Evolutionary conservation across 2,329 filamentous ascomycete species (phyloP).

Genomic region (Microsporum canis): DNA sequence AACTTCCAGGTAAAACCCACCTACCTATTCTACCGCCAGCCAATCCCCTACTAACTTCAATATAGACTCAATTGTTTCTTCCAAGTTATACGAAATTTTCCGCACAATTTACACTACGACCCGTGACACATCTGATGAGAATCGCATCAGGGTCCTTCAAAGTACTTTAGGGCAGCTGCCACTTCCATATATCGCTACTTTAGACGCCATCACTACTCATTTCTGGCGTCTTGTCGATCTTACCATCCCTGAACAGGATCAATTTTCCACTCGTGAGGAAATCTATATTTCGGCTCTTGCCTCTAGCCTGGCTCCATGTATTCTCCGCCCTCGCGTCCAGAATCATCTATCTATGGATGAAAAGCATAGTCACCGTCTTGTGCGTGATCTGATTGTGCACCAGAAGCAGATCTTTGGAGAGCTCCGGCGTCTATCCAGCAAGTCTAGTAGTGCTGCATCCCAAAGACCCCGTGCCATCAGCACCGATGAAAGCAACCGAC

Average conservation of each 20-base stretch:
- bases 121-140: constrained; percentile 62
- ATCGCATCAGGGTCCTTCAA: constrained; percentile 81
- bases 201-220: constrained; percentile 95
- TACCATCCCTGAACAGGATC: constrained; percentile 86
- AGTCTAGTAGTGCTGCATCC: constrained; percentile 18
- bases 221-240: constrained; percentile 94
- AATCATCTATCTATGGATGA: constrained; percentile 92
- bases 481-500: constrained; percentile 90
- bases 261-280: constrained; percentile 80
- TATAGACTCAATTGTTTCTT: constrained; percentile 90
- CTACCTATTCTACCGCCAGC: neutral
- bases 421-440: constrained; percentile 60
- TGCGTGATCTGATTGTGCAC: constrained; percentile 83
- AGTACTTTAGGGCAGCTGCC: constrained; percentile 90
- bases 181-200: constrained; percentile 94
- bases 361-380: constrained; percentile 77
- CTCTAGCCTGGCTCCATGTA: constrained; percentile 64
- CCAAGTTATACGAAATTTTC: constrained; percentile 96
- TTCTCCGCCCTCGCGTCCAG: constrained; percentile 76
- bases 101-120: constrained; percentile 87
- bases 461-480: constrained; percentile 74
- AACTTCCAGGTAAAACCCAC: constrained; percentile 67
- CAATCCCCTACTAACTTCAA: neutral
- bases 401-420: constrained; percentile 94
- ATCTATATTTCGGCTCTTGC: constrained; percentile 66